Evolutionary conservation across 2,329 filamentous ascomycete genomes (phyloP), one percentile per base, ranked within the genome.

Genomic region (Sclerotinia trifoliorum): DNA sequence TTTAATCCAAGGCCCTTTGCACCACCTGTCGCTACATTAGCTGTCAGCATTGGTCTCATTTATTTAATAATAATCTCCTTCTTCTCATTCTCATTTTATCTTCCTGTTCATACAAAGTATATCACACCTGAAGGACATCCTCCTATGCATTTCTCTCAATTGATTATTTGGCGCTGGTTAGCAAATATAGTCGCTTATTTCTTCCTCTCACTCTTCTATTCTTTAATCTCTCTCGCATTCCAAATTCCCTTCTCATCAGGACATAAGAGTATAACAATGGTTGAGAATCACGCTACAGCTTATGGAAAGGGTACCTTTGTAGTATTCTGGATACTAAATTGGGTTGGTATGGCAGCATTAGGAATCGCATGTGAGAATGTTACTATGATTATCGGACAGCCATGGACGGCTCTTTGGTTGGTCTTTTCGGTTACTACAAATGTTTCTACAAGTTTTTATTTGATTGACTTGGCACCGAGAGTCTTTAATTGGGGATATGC

Each of bases 31-130:
- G 79, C 82, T 0, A 85, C 83, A 2, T 88, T 87, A 0, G 82
- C 86, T 0, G 83, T 89, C 2, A 85, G 82, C 1, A 87, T 90
- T 65, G 87, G 87, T 0, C 78, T 90, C 39, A 89, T 90, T 72
- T 90, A 90, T 74, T 79, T 89, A 1, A 89, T 90, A 73, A 66
- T 66, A 11, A 89, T 90, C 73, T 81, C 90, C 52, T 85, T 86
- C 0, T 90, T 90, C 79, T 89, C 90, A 39, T 89, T 87, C 76
- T 81, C 83, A 0, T 90, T 90, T 78, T 86, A 89, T 73, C 79
- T 90, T 56, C 87, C 87, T 0, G 84, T 88, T 19, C 86, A 90
- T 75, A 82, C 82, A 72, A 83, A 85, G 74, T 88, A 87, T 74
- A 80, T 88, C 69, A 81, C 81, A 21, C 82, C 83, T 0, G 80